Evolutionary conservation across 257 asterid genomes (phyloP), one percentile per base, ranked within the genome.

Genomic region (Scutellaria barbata): DNA sequence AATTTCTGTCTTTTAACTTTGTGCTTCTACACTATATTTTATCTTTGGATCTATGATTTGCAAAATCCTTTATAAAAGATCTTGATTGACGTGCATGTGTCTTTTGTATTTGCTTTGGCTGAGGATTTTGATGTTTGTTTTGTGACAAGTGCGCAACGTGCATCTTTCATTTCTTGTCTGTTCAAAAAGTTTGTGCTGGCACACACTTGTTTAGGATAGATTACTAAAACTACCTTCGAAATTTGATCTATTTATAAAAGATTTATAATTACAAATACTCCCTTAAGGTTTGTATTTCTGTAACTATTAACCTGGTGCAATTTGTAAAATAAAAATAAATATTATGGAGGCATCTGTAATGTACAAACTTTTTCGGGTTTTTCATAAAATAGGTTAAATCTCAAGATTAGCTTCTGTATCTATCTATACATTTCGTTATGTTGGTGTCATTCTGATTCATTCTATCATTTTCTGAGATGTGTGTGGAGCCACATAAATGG

Each of bases 11-110:
- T 64, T 54, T 30, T 17, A 8, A 7, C 16, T 53, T 39, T 33
- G 13, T 62, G 54, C 35, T 22, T 40, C 56, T 68, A 18, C 25
- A 56, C 66, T 22, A 33, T n/a, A 20, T n/a, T 13, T 66, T 63
- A n/a, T 20, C 68, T 66, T 77, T 55, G 68, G 74, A 74, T 75
- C 62, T 50, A 35, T 61, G 8, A 63, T 46, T 2, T 65, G 64
- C 66, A 42, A 72, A 40, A 3, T 14, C 68, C 69, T 25, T 59
- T 40, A 10, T 18, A 60, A 54, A 57, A 10, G 8, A 57, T 58
- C 17, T 16, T 8, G 37, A 57, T 64, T 52, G 18, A 47, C 62
- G 25, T 48, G 77, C 61, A 43, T 73, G 7, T 65, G 16, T 35
- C 8, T 40, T 46, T 39, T 30, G 35, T 30, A 0, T 30, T 30